Percentiles rank a stretch among this genome's conserved stretches.
Conservation (phyloP, 306 rosid genomes). For the Boehmeria nivea region DNA sequence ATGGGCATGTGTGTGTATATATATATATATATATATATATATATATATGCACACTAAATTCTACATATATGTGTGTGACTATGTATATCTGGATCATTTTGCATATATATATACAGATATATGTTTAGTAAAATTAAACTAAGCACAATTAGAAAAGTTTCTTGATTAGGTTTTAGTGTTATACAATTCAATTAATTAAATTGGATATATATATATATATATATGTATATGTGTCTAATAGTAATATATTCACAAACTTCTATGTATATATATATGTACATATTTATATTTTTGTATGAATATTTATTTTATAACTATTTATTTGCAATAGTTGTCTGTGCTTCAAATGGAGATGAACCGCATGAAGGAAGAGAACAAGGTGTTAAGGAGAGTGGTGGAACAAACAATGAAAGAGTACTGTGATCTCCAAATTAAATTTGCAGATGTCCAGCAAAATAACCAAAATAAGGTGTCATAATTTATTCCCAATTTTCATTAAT, state of each 20-base stretch:
- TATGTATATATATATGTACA: not conserved
- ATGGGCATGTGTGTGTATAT: not conserved
- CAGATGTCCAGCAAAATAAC: constrained; percentile 48
- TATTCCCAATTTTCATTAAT: not conserved
- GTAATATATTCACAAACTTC: too few relatives aligned
- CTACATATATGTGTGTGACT: too few relatives aligned
- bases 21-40: not conserved
- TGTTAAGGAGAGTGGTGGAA: constrained; percentile 66
- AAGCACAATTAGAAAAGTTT: too few relatives aligned
- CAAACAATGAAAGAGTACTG: constrained; percentile 72
- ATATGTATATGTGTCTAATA: too few relatives aligned
- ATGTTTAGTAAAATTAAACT: too few relatives aligned
- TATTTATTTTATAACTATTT: not conserved
- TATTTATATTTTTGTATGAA: too few relatives aligned
- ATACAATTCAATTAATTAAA: too few relatives aligned
- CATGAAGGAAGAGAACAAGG: constrained; percentile 83
- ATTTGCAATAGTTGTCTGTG: constrained; percentile 33
- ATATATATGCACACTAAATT: not conserved
- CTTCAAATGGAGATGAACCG: constrained; percentile 72
- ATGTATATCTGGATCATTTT: too few relatives aligned
- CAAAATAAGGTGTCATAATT: constrained; percentile 40
- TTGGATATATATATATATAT: not conserved
- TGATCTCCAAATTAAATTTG: constrained; percentile 67
- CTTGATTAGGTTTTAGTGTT: too few relatives aligned
- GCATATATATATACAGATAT: too few relatives aligned